phyloP scores from a whole-genome alignment of 2,329 filamentous ascomycete genomes.

The Gnomoniopsis smithogilvyi region DNA sequence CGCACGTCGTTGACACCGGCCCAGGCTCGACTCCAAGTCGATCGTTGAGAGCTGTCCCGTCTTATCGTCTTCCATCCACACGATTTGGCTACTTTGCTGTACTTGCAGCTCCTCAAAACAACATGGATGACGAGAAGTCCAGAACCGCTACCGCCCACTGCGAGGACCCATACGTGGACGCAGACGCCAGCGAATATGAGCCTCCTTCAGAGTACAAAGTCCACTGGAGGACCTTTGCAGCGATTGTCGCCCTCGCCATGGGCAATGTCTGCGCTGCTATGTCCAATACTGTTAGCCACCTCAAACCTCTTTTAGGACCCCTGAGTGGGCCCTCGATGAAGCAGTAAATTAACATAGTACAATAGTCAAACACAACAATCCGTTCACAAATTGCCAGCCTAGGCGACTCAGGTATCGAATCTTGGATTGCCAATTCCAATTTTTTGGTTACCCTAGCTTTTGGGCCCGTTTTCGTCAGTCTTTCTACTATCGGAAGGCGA shows the following conservation, averaged over 20 bases:
- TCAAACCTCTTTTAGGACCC: not conserved
- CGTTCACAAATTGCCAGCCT: slow-evolving; percentile 6
- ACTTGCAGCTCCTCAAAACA: not conserved
- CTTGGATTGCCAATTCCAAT: slow-evolving; percentile 11
- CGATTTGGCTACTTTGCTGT: slow-evolving; percentile 28
- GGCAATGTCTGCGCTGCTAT: slow-evolving; percentile 15
- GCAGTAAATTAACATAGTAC: not conserved
- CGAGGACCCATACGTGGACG: not conserved
- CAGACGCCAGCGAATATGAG: not conserved
- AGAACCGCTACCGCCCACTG: not conserved
- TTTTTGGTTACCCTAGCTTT: slow-evolving; percentile 13
- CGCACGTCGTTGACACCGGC: too few relatives aligned
- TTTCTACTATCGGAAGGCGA: too few relatives aligned
- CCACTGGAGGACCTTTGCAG: slow-evolving; percentile 9
- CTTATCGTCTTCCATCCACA: slow-evolving; percentile 16
- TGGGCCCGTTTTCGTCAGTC: slow-evolving; percentile 6
- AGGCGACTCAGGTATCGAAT: not conserved
- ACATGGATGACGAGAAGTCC: slow-evolving; percentile 5
- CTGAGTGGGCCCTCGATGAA: too few relatives aligned
- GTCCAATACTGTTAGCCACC: slow-evolving; percentile 3
- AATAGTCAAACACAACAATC: slow-evolving; percentile 9
- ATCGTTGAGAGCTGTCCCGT: too few relatives aligned
- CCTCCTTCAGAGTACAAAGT: not conserved
- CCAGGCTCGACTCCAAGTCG: too few relatives aligned
- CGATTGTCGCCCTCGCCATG: slow-evolving; percentile 10